Evolutionary conservation across 805 yeast genomes (phyloP).

Genomic region (Starmera quercuum): DNA sequence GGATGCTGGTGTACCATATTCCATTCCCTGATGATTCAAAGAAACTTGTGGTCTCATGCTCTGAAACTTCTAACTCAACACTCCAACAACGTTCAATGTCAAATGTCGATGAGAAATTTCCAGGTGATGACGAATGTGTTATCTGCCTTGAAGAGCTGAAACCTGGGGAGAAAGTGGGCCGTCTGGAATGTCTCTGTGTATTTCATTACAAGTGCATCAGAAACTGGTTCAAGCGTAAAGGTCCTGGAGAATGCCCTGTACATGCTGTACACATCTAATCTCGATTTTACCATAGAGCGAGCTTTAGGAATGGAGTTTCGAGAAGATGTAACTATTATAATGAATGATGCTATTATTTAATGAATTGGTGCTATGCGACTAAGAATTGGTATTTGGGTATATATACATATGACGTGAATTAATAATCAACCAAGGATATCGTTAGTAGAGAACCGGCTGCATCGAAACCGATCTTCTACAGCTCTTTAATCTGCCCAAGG

Average conservation of each 20-base stretch:
- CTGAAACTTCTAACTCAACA: slow-evolving; percentile 11
- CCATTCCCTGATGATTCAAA: slow-evolving; percentile 14
- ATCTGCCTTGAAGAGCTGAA: slow-evolving; percentile 86
- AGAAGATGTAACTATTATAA: too few relatives aligned
- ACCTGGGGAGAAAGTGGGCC: slow-evolving; percentile 84
- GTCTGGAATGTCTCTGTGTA: slow-evolving; percentile 90
- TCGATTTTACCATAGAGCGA: too few relatives aligned
- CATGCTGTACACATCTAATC: slow-evolving; percentile 61
- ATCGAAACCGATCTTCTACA: too few relatives aligned
- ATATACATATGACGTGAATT: too few relatives aligned
- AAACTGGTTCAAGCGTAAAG: slow-evolving; percentile 84
- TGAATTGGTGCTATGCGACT: too few relatives aligned
- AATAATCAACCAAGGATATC: too few relatives aligned
- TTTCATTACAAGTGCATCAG: slow-evolving; percentile 89
- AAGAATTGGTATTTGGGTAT: too few relatives aligned
- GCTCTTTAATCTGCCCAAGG: too few relatives aligned
- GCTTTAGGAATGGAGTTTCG: too few relatives aligned
- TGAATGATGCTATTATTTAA: too few relatives aligned
- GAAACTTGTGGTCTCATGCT: slow-evolving; percentile 15
- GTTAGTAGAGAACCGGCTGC: too few relatives aligned
- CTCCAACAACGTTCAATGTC: slow-evolving; percentile 3
- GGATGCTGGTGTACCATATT: slow-evolving; percentile 74
- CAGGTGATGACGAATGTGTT: slow-evolving; percentile 69
- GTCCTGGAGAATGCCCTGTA: slow-evolving; percentile 82
- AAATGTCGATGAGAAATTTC: slow-evolving; percentile 7